Evolutionary conservation across 1,284 basidiomycete genomes (phyloP).

Genomic region (Cutaneotrichosporon curvatum): DNA sequence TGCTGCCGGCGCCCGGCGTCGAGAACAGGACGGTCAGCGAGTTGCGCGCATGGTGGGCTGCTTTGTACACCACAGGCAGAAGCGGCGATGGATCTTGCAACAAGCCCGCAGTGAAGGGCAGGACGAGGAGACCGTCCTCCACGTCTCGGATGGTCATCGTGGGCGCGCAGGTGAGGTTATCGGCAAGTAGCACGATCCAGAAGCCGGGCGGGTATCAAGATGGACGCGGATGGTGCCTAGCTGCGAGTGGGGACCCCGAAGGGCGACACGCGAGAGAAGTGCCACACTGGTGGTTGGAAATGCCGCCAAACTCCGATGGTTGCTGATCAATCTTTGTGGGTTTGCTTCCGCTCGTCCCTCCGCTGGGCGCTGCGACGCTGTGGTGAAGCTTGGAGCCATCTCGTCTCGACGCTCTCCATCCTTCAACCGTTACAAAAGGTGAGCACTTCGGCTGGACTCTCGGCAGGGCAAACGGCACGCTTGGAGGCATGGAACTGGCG

Average conservation of each 20-base stretch:
- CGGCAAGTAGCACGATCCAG: too few species aligned
- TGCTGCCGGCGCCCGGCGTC: constrained; percentile 11
- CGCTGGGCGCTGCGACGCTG: not conserved
- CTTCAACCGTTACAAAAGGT: constrained; percentile 10
- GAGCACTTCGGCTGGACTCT: not conserved
- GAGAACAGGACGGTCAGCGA: constrained; percentile 29
- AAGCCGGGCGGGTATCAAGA: too few species aligned
- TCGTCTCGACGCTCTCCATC: constrained; percentile 1
- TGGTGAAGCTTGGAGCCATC: not conserved
- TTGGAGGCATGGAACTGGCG: not conserved
- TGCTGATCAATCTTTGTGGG: not conserved
- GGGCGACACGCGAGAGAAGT: too few species aligned
- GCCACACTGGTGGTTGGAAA: too few species aligned
- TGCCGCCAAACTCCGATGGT: constrained; percentile 3
- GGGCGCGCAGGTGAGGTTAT: not conserved
- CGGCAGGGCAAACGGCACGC: not conserved
- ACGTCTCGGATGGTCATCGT: not conserved
- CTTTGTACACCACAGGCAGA: constrained; percentile 19
- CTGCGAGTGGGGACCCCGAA: too few species aligned
- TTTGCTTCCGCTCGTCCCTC: not conserved
- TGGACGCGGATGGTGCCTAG: too few species aligned
- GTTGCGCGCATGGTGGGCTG: constrained; percentile 16
- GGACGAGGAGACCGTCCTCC: constrained; percentile 6
- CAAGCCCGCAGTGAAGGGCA: constrained; percentile 30
- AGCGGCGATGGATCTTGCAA: constrained; percentile 21